Evolutionary conservation across 352 stramenopile species (phyloP).

Genomic region (Pythium guiyangense): DNA sequence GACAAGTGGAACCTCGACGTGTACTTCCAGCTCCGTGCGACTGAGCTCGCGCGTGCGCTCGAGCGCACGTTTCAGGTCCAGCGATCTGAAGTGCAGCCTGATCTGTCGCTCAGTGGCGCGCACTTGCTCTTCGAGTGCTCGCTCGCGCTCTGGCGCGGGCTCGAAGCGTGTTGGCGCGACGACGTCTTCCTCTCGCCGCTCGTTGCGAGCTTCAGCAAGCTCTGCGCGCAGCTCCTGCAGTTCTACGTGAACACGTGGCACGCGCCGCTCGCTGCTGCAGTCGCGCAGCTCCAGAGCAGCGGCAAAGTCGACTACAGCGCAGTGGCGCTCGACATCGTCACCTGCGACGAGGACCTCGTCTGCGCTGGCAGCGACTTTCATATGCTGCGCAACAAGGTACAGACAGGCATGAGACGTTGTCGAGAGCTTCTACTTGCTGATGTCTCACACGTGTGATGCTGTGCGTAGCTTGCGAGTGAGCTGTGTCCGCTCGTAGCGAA

Average conservation of each 20-base stretch:
- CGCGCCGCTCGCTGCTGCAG: constrained; percentile 37
- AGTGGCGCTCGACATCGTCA: constrained; percentile 39
- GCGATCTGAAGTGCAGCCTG: constrained; percentile 16
- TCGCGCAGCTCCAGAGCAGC: constrained; percentile 34
- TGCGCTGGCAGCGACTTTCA: constrained; percentile 74
- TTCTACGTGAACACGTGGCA: constrained; percentile 63
- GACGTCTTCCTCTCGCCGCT: constrained; percentile 50
- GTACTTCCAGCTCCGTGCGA: constrained; percentile 79
- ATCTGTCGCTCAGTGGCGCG: constrained; percentile 5
- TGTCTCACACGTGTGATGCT: neutral
- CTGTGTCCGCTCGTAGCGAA: constrained; percentile 30
- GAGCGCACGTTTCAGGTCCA: constrained; percentile 44
- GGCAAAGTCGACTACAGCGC: constrained; percentile 42
- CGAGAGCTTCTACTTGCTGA: constrained; percentile 1
- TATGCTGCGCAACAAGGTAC: constrained; percentile 48
- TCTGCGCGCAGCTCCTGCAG: constrained; percentile 62
- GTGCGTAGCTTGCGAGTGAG: constrained; percentile 40
- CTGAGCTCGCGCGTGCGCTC: constrained; percentile 42
- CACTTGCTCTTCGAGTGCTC: constrained; percentile 50
- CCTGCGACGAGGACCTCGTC: constrained; percentile 60
- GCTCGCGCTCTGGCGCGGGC: constrained; percentile 34
- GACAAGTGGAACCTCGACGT: constrained; percentile 88
- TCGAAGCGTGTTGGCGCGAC: constrained; percentile 58
- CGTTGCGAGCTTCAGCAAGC: constrained; percentile 57
- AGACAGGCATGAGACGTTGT: neutral